phyloP scores from a whole-genome alignment of 805 yeast genomes.

The Lachancea mirantina region DNA sequence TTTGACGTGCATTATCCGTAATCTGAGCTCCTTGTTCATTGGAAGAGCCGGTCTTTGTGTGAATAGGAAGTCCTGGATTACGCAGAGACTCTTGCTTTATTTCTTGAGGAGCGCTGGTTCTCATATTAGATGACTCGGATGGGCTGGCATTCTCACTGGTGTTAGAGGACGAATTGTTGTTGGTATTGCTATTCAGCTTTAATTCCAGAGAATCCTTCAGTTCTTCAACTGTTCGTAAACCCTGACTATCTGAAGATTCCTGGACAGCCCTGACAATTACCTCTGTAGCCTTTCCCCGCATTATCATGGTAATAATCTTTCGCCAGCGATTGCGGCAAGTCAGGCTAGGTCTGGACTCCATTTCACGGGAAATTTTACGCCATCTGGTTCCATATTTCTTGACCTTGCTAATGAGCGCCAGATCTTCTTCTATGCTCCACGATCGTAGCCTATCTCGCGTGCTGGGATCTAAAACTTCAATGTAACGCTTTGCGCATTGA shows the following conservation, averaged over 20 bases:
- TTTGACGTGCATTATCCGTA: too few species aligned
- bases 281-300: slow-evolving; percentile 53
- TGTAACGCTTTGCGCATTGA: slow-evolving; percentile 87
- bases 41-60: too few species aligned
- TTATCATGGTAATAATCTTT: slow-evolving; percentile 70
- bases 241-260: slow-evolving; percentile 4
- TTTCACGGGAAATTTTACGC: slow-evolving; percentile 67
- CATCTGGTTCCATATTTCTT: slow-evolving; percentile 77
- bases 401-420: slow-evolving; percentile 58
- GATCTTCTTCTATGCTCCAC: slow-evolving; percentile 77
- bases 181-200: slow-evolving; percentile 6
- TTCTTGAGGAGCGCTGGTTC: too few species aligned
- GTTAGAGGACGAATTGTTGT: too few species aligned
- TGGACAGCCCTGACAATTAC: slow-evolving; percentile 49
- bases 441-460: slow-evolving; percentile 69
- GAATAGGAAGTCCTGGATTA: too few species aligned
- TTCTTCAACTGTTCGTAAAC: slow-evolving; percentile 6
- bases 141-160: too few species aligned
- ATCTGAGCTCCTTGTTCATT: too few species aligned
- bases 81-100: too few species aligned
- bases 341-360: slow-evolving; percentile 76
- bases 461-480: slow-evolving; percentile 78
- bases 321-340: slow-evolving; percentile 94
- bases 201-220: slow-evolving; percentile 5
- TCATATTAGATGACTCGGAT: too few species aligned